Conservation (phyloP, 2,329 filamentous ascomycete genomes). For the Aspergillus phoenicis region DNA sequence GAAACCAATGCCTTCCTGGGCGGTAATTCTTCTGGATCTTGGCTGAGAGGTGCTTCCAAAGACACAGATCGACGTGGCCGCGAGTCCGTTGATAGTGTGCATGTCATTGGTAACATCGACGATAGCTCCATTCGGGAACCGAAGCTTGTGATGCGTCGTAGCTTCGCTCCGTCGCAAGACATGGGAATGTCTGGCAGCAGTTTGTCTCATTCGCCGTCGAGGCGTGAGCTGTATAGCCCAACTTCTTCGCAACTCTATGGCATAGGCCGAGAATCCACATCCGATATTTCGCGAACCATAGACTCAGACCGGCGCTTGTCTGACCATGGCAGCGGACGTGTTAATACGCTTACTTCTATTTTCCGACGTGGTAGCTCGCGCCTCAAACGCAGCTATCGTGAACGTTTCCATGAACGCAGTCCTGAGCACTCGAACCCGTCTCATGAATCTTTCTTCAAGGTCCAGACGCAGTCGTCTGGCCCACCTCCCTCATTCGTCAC, state of each 20-base stretch:
- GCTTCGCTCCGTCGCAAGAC: constrained; percentile 39
- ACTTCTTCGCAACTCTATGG: constrained; percentile 58
- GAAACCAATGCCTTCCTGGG: constrained; percentile 14
- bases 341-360: constrained; percentile 68
- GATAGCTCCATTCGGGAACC: constrained; percentile 36
- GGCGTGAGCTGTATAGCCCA: constrained; percentile 51
- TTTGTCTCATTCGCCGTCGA: constrained; percentile 47
- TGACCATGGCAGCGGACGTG: constrained; percentile 52
- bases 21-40: constrained; percentile 29
- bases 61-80: constrained; percentile 25
- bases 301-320: constrained; percentile 58
- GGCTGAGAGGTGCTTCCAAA: constrained; percentile 38
- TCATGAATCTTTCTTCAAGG: constrained; percentile 75
- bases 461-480: constrained; percentile 55
- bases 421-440: constrained; percentile 93
- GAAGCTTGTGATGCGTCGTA: constrained; percentile 31
- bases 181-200: constrained; percentile 37
- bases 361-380: constrained; percentile 67
- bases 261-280: constrained; percentile 53
- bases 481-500: constrained; percentile 37
- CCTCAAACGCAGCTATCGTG: constrained; percentile 58
- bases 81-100: constrained; percentile 35
- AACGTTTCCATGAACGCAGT: constrained; percentile 54
- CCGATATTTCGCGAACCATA: constrained; percentile 56
- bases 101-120: constrained; percentile 38